A percentile compares a stretch with the other conserved stretches of the same genome.
phyloP scores from a whole-genome alignment of 2,329 filamentous ascomycete species.

The Zasmidium cellare region DNA sequence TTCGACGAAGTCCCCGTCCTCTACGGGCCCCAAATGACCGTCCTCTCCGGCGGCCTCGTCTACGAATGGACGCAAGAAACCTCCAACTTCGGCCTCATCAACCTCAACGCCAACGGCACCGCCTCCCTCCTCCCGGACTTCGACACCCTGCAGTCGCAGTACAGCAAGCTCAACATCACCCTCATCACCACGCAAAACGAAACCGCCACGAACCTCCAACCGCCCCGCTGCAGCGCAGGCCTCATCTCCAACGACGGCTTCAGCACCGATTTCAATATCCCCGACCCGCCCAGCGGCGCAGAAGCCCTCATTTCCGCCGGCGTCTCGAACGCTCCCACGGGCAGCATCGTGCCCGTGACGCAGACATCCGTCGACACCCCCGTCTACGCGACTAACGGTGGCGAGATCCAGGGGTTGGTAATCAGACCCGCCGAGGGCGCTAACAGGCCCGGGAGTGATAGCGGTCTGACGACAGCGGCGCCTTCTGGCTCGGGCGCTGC shows the following conservation, averaged over 20 bases:
- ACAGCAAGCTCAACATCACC: slow-evolving; percentile 70
- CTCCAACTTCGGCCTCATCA: slow-evolving; percentile 56
- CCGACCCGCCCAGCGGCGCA: slow-evolving; percentile 65
- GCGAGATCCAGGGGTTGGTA: slow-evolving; percentile 62
- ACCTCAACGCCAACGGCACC: slow-evolving; percentile 45
- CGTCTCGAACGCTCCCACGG: slow-evolving; percentile 61
- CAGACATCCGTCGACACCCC: slow-evolving; percentile 56
- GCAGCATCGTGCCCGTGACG: slow-evolving; percentile 59
- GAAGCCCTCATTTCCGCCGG: slow-evolving; percentile 75
- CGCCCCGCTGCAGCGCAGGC: slow-evolving; percentile 64
- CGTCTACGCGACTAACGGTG: slow-evolving; percentile 59
- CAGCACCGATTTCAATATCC: slow-evolving; percentile 77
- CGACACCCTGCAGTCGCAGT: slow-evolving; percentile 73
- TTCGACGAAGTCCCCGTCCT: slow-evolving; percentile 76
- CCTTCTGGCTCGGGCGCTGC: slow-evolving; percentile 6
- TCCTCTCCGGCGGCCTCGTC: slow-evolving; percentile 74
- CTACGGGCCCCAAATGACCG: slow-evolving; percentile 70
- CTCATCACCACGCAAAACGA: slow-evolving; percentile 65
- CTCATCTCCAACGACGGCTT: slow-evolving; percentile 71
- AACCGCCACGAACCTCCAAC: slow-evolving; percentile 52
- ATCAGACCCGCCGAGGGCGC: slow-evolving; percentile 57
- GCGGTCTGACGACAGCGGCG: slow-evolving; percentile 24
- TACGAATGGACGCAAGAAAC: slow-evolving; percentile 78
- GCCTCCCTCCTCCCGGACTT: slow-evolving; percentile 48
- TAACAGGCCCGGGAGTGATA: slow-evolving; percentile 55